These are phyloP conservation scores for Globisporangium splendens DNA, from an alignment of 352 stramenopile genomes.

Conservation along the genomic window DNA sequence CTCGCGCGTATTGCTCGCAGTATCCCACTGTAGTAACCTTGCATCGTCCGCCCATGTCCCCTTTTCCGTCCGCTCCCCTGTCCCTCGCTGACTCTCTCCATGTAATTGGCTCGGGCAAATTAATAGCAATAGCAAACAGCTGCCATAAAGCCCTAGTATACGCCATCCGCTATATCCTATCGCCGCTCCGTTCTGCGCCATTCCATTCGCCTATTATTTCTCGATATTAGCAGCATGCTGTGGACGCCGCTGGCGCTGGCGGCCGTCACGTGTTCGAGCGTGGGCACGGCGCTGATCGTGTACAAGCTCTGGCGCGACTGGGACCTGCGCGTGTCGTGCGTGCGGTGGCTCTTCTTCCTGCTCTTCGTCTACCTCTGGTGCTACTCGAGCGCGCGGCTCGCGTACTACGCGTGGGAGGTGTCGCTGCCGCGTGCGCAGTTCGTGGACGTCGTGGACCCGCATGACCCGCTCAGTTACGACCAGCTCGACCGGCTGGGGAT, in stretches of 20 bases:
- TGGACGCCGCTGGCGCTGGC: conserved; percentile 26
- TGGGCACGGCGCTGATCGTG: conserved; percentile 19
- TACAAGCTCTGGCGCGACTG: conserved; percentile 30
- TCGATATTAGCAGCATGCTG: conserved; percentile 20
- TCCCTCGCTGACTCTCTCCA: too few relatives aligned
- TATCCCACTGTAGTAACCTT: too few relatives aligned
- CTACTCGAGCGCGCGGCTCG: conserved; percentile 15
- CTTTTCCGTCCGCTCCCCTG: too few relatives aligned
- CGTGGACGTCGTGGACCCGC: conserved; percentile 26
- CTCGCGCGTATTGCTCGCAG: too few relatives aligned
- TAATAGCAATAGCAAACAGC: too few relatives aligned
- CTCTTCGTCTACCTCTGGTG: conserved; percentile 38
- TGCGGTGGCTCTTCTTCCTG: conserved; percentile 31
- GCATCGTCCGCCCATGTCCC: too few relatives aligned
- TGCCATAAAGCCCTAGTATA: too few relatives aligned
- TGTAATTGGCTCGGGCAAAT: too few relatives aligned
- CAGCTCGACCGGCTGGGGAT: conserved; percentile 52
- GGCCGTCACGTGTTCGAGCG: conserved; percentile 16
- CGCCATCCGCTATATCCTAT: too few relatives aligned
- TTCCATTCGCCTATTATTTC: too few relatives aligned
- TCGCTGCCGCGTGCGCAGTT: conserved; percentile 28
- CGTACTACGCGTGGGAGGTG: conserved; percentile 22
- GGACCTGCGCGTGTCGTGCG: conserved; percentile 33
- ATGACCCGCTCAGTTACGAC: conserved; percentile 24
- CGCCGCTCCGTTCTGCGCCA: too few relatives aligned